phyloP scores from a whole-genome alignment of 1,139 yeast genomes.

The Pichia terricola region DNA sequence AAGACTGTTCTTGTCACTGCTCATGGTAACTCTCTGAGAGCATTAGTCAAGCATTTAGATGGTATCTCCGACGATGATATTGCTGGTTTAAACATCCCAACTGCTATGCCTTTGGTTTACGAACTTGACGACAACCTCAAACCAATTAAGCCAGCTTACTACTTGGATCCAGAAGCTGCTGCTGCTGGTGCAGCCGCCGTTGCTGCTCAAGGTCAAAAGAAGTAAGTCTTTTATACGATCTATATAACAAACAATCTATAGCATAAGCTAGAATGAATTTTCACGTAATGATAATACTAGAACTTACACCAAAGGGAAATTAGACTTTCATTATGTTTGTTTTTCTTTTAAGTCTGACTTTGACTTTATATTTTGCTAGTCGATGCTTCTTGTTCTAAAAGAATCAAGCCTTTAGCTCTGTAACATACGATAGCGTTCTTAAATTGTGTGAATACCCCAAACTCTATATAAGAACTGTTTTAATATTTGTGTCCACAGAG shows the following conservation, averaged over 20 bases:
- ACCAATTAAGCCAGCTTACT: conserved; percentile 90
- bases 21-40: conserved; percentile 98
- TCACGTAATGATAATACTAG: too few relatives aligned
- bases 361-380: too few relatives aligned
- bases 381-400: too few relatives aligned
- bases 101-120: conserved; percentile 97
- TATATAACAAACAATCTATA: not conserved
- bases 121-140: conserved; percentile 82
- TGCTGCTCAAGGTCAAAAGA: conserved; percentile 85
- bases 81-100: conserved; percentile 93
- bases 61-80: conserved; percentile 86
- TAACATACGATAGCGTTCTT: too few relatives aligned
- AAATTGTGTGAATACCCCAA: too few relatives aligned
- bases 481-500: too few relatives aligned
- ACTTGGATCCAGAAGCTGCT: conserved; percentile 99
- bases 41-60: conserved; percentile 92
- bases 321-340: too few relatives aligned
- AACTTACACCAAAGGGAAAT: too few relatives aligned
- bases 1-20: conserved; percentile 93
- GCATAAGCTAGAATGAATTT: not conserved
- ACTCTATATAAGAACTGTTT: too few relatives aligned
- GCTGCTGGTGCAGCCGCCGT: conserved; percentile 99
- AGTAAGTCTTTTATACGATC: conserved; percentile 23
- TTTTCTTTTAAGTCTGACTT: too few relatives aligned
- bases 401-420: too few relatives aligned